Base-by-base conservation (phyloP, 176 grass and related monocot genomes). In the Ananas comosus region DNA sequence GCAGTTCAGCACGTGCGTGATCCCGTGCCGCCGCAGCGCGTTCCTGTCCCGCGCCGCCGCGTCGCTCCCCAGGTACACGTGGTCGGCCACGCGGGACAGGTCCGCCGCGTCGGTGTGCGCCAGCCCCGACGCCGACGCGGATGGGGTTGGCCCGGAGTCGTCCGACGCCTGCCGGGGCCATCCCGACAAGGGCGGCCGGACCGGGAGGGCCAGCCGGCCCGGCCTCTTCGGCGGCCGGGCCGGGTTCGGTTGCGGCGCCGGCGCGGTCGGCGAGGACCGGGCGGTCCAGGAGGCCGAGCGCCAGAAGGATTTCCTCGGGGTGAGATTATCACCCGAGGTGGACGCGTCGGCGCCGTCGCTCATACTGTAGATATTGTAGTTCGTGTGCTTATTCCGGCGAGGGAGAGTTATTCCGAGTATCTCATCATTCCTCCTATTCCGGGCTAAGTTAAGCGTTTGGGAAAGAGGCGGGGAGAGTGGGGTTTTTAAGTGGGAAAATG, bases 1-100 rank as follows among this genome's bases (percentile, higher is more conserved):
- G 72, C 83, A 86, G 80, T 86, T 86, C 49, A 86, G 73, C 64
- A 86, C 68, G 71, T 86, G 79, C 11, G 83, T 86, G 67, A 86
- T 81, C 0, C 83, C 74, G 24, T 86, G 79, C 12, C 79, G 79
- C n/a, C 67, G 68, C 50, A 86, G 80, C 7, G 64, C 83, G n/a
- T 52, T 64, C 28, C 79, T 70, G 74, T 86, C 83, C 12, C 83
- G 73, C 0, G 83, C 83, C 28, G 70, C 83, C 12, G 74, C 66
- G 53, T 86, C 83, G 13, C 83, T 77, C 11, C 83, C 83, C 5
- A 86, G 53, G 65, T 81, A 86, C 9, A 86, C 74, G 80, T 86
- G 83, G 13, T 81, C 74, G 3, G 70, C 72, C 0, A 86, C 79
- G 53, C 79, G 74, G 12, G 83, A 86, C 64, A 81, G 52, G 27